Base-by-base conservation (phyloP, 768 basidiomycete species). In the Hebeloma cylindrosporum region DNA sequence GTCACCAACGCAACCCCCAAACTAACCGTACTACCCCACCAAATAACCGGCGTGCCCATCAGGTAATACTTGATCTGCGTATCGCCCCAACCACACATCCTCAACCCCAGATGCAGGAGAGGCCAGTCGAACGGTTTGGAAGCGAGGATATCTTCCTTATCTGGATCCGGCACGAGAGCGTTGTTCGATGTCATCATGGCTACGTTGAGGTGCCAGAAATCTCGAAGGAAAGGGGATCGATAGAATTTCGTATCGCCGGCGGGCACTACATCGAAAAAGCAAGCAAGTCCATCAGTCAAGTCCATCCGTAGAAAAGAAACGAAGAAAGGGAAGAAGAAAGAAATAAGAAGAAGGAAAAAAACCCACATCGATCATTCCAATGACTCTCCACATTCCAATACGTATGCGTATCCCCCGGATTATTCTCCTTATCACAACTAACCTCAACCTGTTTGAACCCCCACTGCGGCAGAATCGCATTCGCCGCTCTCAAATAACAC, bases 171-270 rank as follows among this genome's bases (percentile, higher is more conserved):
- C 29, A 98, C 65, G 43, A 99, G 84, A 0, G 96, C 95, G 60
- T 99, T 99, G 72, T 99, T 99, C 4, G 96, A 97, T 0, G 95
- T 96, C 91, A 94, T 93, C 96, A 99, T 99, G 6, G 94, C 96
- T 18, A 99, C 92, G 60, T 99, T 99, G 45, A 99, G 80, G 63
- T 99, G 95, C 85, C 92, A 94, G 67, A 99, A 99, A 69, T 99
- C 95, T 40, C 88, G 84, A 34, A 95, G 69, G 78, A 99, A 99
- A 0, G 95, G 87, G 1, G 95, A 95, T 28, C 70, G 75, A 70
- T 95, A 96, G 45, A 83, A 79, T 59, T 89, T 93, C 48, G 78
- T 76, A 29, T 95, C 75, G 2, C 89, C 95, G 3, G 80, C 57
- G 8, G 93, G 92, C 7, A 99, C 91, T 96, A 58, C 2, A 11